Evolutionary conservation across 164 flowering plant genomes (phyloP).

Genomic region (Chimonanthus salicifolius): DNA sequence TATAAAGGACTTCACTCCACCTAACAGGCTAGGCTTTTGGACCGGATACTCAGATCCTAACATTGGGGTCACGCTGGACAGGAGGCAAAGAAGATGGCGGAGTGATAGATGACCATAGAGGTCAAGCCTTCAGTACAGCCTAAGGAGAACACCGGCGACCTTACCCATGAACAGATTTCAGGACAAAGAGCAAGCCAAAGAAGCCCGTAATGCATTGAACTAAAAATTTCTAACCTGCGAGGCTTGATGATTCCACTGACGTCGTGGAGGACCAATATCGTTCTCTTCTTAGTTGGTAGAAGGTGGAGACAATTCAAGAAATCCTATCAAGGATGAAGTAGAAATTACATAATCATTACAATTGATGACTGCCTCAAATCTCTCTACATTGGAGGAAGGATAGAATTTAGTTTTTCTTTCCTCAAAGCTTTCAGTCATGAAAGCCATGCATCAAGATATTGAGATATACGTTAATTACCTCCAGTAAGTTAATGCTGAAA

Average conservation of each 20-base stretch:
- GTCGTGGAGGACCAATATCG: constrained; percentile 38
- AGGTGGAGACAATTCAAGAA: constrained; percentile 36
- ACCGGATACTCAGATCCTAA: too few species aligned
- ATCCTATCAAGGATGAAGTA: constrained; percentile 25
- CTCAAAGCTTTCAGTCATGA: constrained; percentile 21
- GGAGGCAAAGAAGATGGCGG: too few species aligned
- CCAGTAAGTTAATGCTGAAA: constrained; percentile 24
- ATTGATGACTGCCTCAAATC: not conserved
- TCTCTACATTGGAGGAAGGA: not conserved
- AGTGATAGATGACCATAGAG: too few species aligned
- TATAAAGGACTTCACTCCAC: not conserved
- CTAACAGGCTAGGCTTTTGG: too few species aligned
- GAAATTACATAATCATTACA: not conserved
- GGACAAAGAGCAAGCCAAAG: too few species aligned
- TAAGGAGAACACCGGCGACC: too few species aligned
- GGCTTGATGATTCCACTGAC: constrained; percentile 62
- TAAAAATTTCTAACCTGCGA: constrained; percentile 22
- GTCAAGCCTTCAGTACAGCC: too few species aligned
- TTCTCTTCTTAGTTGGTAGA: constrained; percentile 43
- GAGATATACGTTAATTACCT: constrained; percentile 28
- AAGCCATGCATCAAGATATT: not conserved
- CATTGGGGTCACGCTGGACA: too few species aligned
- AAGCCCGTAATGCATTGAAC: not conserved
- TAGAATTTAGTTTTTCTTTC: too few species aligned
- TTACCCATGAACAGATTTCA: too few species aligned